Percentiles rank a stretch among this genome's conserved stretches.
Evolutionary conservation across 768 basidiomycete genomes (phyloP).

Genomic region (Termitomyces sp.): DNA sequence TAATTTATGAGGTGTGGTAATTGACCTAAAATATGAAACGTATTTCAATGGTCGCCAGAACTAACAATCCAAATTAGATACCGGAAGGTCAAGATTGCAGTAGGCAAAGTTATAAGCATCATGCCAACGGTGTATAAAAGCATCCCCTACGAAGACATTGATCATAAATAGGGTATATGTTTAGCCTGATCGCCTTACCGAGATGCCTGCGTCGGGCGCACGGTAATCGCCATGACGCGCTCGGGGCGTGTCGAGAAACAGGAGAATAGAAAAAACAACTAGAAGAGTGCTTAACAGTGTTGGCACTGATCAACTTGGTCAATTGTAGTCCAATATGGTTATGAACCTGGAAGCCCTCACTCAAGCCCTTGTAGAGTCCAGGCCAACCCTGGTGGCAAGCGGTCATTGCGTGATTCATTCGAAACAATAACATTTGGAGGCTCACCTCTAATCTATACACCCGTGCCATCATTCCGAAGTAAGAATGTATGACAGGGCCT

Average conservation of each 20-base stretch:
- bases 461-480: conserved; percentile 67
- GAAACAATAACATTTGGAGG: not conserved
- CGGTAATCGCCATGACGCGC: conserved; percentile 63
- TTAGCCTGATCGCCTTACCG: conserved; percentile 25
- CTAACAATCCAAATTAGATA: conserved; percentile 23
- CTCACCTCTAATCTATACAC: conserved; percentile 71
- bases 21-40: conserved; percentile 44
- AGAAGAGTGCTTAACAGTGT: conserved; percentile 43
- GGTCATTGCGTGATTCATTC: not conserved
- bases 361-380: conserved; percentile 80
- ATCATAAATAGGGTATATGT: not conserved
- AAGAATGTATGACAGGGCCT: conserved; percentile 71
- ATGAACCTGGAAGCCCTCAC: conserved; percentile 20
- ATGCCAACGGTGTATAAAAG: conserved; percentile 59
- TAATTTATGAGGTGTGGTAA: conserved; percentile 78
- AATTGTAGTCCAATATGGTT: not conserved
- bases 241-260: conserved; percentile 52
- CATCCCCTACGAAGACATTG: conserved; percentile 34
- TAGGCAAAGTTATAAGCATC: conserved; percentile 63
- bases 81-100: conserved; percentile 74
- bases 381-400: conserved; percentile 43
- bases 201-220: conserved; percentile 52
- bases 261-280: conserved; percentile 51
- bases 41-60: not conserved
- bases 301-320: conserved; percentile 28